Evolutionary conservation across 495 filamentous ascomycete species (phyloP).

Genomic region (Neurospora africana): DNA sequence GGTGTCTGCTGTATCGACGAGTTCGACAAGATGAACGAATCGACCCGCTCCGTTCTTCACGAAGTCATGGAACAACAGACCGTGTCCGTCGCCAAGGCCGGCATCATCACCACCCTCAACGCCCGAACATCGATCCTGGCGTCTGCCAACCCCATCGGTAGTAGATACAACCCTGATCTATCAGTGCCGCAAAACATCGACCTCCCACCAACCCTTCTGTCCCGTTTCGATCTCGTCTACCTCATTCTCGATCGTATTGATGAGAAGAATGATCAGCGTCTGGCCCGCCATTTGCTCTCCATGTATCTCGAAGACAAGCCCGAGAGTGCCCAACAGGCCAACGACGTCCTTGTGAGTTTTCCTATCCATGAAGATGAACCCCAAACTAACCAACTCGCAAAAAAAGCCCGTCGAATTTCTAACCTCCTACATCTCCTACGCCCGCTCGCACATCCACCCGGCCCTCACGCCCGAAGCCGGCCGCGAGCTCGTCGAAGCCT

Average conservation of each 20-base stretch:
- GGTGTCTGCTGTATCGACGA: conserved; percentile 99
- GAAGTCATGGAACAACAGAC: conserved; percentile 99
- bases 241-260: conserved; percentile 89
- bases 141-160: conserved; percentile 95
- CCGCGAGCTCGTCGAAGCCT: conserved; percentile 68
- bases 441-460: conserved; percentile 77
- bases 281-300: conserved; percentile 85
- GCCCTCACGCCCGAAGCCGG: conserved; percentile 66
- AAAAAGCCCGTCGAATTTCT: conserved; percentile 81
- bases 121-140: conserved; percentile 89
- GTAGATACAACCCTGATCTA: conserved; percentile 90
- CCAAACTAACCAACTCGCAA: conserved; percentile 12
- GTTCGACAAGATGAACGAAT: conserved; percentile 98
- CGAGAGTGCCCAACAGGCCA: conserved; percentile 57
- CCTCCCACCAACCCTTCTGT: conserved; percentile 86
- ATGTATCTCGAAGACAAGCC: conserved; percentile 97
- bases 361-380: background rate
- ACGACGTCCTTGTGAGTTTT: conserved; percentile 65
- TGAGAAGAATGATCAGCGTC: conserved; percentile 72
- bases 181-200: conserved; percentile 98
- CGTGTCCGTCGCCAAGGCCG: conserved; percentile 95
- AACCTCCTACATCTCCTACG: conserved; percentile 95
- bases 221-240: conserved; percentile 93
- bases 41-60: conserved; percentile 90
- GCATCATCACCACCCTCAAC: conserved; percentile 97